Conservation (phyloP, 2,329 filamentous ascomycete genomes). For the Huntiella omanensis region DNA sequence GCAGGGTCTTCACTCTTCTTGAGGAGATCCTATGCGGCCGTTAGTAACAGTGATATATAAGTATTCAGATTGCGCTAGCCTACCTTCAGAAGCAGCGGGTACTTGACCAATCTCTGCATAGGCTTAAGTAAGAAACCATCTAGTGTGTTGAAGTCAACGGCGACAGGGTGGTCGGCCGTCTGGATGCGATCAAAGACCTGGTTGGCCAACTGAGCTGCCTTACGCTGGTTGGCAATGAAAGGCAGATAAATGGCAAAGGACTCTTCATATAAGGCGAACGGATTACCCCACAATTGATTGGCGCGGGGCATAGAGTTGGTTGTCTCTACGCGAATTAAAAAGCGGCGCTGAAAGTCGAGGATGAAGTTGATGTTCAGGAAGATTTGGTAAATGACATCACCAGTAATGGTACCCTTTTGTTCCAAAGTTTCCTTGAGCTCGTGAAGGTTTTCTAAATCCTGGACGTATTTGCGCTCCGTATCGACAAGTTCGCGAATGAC, state of each 20-base stretch:
- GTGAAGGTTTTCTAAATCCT: constrained; percentile 87
- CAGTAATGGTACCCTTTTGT: constrained; percentile 69
- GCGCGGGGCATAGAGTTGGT: constrained; percentile 65
- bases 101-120: constrained; percentile 89
- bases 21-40: constrained; percentile 49
- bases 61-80: constrained; percentile 12
- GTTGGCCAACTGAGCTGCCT: constrained; percentile 69
- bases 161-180: constrained; percentile 56
- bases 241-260: constrained; percentile 86
- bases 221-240: constrained; percentile 91
- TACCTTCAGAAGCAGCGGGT: constrained; percentile 75
- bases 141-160: constrained; percentile 69
- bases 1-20: constrained; percentile 67
- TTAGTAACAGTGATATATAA: constrained; percentile 14
- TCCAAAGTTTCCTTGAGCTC: constrained; percentile 80
- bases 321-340: constrained; percentile 88
- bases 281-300: constrained; percentile 82
- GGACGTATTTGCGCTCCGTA: constrained; percentile 93
- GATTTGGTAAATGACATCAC: constrained; percentile 81
- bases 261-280: constrained; percentile 71
- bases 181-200: constrained; percentile 75
- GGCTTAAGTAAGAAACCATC: constrained; percentile 91
- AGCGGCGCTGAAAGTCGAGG: constrained; percentile 85
- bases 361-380: constrained; percentile 93
- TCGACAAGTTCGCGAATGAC: constrained; percentile 83